Conservation (phyloP, 345 rosid genomes). For the Schrenkiella parvula region DNA sequence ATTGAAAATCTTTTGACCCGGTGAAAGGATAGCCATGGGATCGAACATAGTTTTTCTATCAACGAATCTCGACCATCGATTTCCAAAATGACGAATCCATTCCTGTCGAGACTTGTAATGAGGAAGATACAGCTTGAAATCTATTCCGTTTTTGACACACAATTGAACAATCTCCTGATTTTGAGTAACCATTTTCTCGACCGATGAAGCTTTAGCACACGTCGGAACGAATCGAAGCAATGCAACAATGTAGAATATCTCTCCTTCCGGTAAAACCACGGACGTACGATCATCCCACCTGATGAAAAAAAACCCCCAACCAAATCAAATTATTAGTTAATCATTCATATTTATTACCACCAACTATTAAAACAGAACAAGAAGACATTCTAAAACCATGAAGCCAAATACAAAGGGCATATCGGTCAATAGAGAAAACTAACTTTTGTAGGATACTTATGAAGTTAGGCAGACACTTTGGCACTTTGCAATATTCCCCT, state of each 20-base stretch:
- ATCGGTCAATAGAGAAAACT: background rate
- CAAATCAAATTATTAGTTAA: background rate
- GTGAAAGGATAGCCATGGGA: conserved; percentile 84
- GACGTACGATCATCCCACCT: conserved; percentile 84
- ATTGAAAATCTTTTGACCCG: conserved; percentile 80
- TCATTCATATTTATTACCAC: background rate
- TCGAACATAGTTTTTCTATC: conserved; percentile 68
- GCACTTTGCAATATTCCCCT: conserved; percentile 3
- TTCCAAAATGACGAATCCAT: conserved; percentile 82
- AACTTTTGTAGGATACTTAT: too few species aligned
- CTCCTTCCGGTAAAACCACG: conserved; percentile 65
- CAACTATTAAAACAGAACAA: background rate
- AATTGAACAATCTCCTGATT: conserved; percentile 58
- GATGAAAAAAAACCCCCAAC: background rate
- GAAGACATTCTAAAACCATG: background rate
- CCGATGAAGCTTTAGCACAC: conserved; percentile 31
- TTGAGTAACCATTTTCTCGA: conserved; percentile 52
- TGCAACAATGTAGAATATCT: conserved; percentile 81
- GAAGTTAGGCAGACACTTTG: conserved; percentile 3
- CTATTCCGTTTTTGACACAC: conserved; percentile 51
- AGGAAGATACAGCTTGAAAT: conserved; percentile 83
- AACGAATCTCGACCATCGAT: conserved; percentile 63
- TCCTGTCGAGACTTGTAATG: conserved; percentile 70
- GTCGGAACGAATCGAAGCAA: conserved; percentile 62
- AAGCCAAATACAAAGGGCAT: background rate